phyloP scores from a whole-genome alignment of 78 protist species.

The Cavenderia fasciculata region DNA sequence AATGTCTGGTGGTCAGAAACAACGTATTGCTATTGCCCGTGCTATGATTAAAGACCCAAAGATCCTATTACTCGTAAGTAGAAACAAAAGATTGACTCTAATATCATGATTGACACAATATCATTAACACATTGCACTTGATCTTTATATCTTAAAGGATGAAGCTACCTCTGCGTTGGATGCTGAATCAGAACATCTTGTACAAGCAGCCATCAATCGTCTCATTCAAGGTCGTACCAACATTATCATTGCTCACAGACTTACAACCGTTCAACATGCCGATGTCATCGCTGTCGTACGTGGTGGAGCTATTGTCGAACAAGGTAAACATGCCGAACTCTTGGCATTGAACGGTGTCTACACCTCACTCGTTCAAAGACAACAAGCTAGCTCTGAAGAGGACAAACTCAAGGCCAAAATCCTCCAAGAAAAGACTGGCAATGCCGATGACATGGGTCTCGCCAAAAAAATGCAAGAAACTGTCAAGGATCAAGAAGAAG shows the following conservation, averaged over 20 bases:
- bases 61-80: conserved; percentile 95
- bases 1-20: conserved; percentile 94
- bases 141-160: too few species aligned
- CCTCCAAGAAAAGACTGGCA: background rate
- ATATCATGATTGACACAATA: too few species aligned
- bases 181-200: conserved; percentile 87
- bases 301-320: conserved; percentile 79
- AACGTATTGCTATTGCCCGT: conserved; percentile 96
- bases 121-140: too few species aligned
- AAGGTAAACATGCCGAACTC: conserved; percentile 77
- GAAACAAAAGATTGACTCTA: too few species aligned
- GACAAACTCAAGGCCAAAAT: background rate
- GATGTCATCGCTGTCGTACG: conserved; percentile 84
- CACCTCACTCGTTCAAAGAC: conserved; percentile 38
- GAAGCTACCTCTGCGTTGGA: conserved; percentile 98
- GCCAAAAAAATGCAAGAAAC: too few species aligned
- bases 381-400: conserved; percentile 9
- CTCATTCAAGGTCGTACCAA: conserved; percentile 86
- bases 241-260: conserved; percentile 97
- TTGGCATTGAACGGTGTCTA: conserved; percentile 48
- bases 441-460: background rate
- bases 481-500: background rate
- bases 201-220: conserved; percentile 88
- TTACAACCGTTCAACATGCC: conserved; percentile 90
- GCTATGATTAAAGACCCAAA: conserved; percentile 92